Percentiles rank a stretch among this genome's conserved stretches.
phyloP scores from a whole-genome alignment of 257 asterid genomes.

The Apocynum venetum region DNA sequence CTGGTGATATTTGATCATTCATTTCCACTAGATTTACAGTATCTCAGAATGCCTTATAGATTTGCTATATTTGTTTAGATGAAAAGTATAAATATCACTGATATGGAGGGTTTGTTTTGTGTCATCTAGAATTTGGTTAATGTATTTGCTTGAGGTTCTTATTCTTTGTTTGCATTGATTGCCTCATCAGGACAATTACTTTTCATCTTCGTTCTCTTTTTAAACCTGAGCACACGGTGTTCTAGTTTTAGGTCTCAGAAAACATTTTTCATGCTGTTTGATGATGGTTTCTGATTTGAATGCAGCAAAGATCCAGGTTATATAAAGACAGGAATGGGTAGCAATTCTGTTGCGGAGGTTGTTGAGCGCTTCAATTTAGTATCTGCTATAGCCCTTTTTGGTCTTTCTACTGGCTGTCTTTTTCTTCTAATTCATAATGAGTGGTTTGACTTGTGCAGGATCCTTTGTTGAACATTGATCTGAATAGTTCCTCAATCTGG shows the following conservation, averaged over 20 bases:
- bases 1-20: not conserved
- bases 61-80: not conserved
- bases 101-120: not conserved
- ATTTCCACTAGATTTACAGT: not conserved
- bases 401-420: not conserved
- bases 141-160: not conserved
- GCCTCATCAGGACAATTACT: not conserved
- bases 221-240: not conserved
- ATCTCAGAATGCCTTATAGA: not conserved
- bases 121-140: not conserved
- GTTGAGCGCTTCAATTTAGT: slow-evolving; percentile 12
- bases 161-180: not conserved
- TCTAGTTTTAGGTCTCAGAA: not conserved
- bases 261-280: slow-evolving; percentile 12
- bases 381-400: not conserved
- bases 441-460: slow-evolving; percentile 47
- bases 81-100: not conserved
- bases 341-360: slow-evolving; percentile 68
- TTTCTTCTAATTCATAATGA: not conserved
- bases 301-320: slow-evolving; percentile 95
- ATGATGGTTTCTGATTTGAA: slow-evolving; percentile 29
- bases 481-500: slow-evolving; percentile 60
- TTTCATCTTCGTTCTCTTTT: not conserved
- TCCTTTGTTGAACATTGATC: slow-evolving; percentile 70
- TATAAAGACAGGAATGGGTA: slow-evolving; percentile 36